Percentiles rank a stretch among this genome's conserved stretches.
Conservation (phyloP, 805 yeast species). For the Teunomyces pallodes region DNA sequence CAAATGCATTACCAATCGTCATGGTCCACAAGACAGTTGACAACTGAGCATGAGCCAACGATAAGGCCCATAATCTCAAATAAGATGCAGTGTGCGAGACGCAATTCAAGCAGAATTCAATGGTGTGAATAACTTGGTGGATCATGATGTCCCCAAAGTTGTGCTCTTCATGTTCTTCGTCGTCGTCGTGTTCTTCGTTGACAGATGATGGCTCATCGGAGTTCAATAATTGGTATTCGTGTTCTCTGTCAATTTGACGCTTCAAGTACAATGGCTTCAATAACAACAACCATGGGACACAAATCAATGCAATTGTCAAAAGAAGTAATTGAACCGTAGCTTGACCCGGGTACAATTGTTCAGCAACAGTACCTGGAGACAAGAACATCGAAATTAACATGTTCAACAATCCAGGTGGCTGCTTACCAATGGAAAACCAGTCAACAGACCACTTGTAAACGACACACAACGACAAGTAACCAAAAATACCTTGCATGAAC, state of each 20-base stretch:
- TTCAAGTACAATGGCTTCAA: slow-evolving; percentile 56
- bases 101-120: slow-evolving; percentile 76
- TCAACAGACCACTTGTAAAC: slow-evolving; percentile 73
- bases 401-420: slow-evolving; percentile 71
- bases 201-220: slow-evolving; percentile 13
- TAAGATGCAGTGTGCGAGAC: slow-evolving; percentile 81
- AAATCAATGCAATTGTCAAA: slow-evolving; percentile 56
- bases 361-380: slow-evolving; percentile 68
- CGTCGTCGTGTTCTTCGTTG: slow-evolving; percentile 31
- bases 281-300: slow-evolving; percentile 73
- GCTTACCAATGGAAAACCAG: slow-evolving; percentile 60
- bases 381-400: slow-evolving; percentile 76
- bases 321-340: slow-evolving; percentile 57
- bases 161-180: slow-evolving; percentile 32
- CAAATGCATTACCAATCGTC: slow-evolving; percentile 67
- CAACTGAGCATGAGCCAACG: slow-evolving; percentile 77
- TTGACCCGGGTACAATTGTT: slow-evolving; percentile 64
- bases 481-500: slow-evolving; percentile 76
- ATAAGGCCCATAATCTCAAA: slow-evolving; percentile 74
- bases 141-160: slow-evolving; percentile 67
- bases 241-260: slow-evolving; percentile 35
- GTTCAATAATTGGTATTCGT: slow-evolving; percentile 19
- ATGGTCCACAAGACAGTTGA: slow-evolving; percentile 73
- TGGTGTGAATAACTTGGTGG: slow-evolving; percentile 78
- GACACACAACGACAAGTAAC: slow-evolving; percentile 63